phyloP scores from a whole-genome alignment of 169 alveolate genomes.

The Toxoplasma gondii region DNA sequence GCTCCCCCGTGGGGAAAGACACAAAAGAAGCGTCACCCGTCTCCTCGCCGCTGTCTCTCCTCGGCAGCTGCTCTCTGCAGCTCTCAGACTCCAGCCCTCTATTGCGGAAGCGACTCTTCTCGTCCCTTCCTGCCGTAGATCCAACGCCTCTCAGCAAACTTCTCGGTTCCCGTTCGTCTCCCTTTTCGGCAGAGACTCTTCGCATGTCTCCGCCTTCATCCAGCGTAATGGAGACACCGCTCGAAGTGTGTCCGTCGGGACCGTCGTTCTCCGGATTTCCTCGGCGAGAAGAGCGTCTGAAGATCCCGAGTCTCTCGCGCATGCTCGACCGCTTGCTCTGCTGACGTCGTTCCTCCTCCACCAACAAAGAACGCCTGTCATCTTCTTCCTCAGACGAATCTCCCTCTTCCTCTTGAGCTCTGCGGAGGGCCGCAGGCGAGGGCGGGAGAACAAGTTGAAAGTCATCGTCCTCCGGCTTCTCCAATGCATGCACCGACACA shows the following conservation, averaged over 20 bases:
- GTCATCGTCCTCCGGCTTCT: background rate
- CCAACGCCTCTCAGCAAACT: background rate
- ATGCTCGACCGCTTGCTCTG: background rate
- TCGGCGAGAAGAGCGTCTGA: background rate
- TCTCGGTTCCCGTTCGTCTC: no score
- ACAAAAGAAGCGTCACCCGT: no score
- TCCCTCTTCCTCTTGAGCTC: background rate
- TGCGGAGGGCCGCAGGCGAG: slow-evolving; percentile 8
- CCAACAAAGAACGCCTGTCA: background rate
- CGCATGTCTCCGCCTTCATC: background rate
- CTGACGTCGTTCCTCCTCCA: background rate
- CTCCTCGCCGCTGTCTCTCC: no score
- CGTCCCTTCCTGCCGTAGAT: background rate
- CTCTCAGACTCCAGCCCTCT: background rate
- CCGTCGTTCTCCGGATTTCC: background rate
- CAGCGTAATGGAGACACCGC: background rate
- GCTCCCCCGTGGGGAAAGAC: no score
- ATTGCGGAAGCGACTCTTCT: background rate
- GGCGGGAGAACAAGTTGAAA: slow-evolving; percentile 14
- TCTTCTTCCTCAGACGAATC: background rate
- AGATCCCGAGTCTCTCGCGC: no score
- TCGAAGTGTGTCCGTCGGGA: background rate
- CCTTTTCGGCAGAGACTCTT: background rate
- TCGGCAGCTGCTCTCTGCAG: background rate
- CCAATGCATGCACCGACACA: background rate